phyloP scores from a whole-genome alignment of 306 rosid species.

The Vachellia collinsii region DNA sequence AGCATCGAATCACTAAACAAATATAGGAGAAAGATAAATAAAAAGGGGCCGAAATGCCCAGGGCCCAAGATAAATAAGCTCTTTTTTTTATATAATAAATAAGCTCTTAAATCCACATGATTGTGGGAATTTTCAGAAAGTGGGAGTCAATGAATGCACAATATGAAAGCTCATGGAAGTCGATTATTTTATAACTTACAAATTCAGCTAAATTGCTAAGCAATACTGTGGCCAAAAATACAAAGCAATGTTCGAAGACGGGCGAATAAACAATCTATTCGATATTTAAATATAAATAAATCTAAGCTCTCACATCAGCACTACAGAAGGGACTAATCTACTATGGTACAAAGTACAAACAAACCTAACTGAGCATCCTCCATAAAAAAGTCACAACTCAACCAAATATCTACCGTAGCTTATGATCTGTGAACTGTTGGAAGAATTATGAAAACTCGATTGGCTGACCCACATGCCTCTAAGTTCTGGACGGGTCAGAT shows the following conservation, averaged over 20 bases:
- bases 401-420: constrained; percentile 52
- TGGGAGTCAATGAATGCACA: not conserved
- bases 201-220: constrained; percentile 46
- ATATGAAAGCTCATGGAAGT: not conserved
- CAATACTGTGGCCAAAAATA: constrained; percentile 36
- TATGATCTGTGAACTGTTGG: constrained; percentile 39
- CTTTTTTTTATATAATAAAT: no score
- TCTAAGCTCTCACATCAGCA: constrained; percentile 49
- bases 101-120: not conserved
- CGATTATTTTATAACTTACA: constrained; percentile 22
- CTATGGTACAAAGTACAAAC: constrained; percentile 89
- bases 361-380: constrained; percentile 54
- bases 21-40: not conserved
- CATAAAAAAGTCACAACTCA: constrained; percentile 43
- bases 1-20: not conserved
- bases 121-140: not conserved
- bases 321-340: constrained; percentile 56
- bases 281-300: constrained; percentile 35
- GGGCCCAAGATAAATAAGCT: not conserved
- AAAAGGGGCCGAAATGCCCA: not conserved
- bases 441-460: constrained; percentile 46
- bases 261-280: constrained; percentile 34
- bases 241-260: constrained; percentile 46
- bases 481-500: constrained; percentile 42
- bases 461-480: constrained; percentile 42